phyloP scores from a whole-genome alignment of 2,329 filamentous ascomycete species.

The Pyrenochaeta sp. region DNA sequence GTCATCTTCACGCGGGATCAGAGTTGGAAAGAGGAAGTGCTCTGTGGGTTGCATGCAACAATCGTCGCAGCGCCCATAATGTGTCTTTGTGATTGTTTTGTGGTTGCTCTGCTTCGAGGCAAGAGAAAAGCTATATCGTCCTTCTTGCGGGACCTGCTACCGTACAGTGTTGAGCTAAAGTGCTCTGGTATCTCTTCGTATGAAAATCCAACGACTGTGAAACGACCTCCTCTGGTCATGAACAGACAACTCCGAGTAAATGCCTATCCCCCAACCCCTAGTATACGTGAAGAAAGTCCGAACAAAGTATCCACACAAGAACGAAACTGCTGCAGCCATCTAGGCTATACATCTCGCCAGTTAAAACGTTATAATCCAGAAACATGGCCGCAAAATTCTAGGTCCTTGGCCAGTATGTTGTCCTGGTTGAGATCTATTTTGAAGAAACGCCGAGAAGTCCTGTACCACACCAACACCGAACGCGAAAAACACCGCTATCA shows the following conservation, averaged over 20 bases:
- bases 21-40: constrained; percentile 6
- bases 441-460: constrained; percentile 35
- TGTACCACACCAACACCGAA: constrained; percentile 35
- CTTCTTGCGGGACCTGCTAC: constrained; percentile 35
- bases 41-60: constrained; percentile 21
- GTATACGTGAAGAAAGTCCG: constrained; percentile 15
- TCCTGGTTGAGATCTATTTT: constrained; percentile 40
- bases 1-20: constrained; percentile 9
- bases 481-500: constrained; percentile 38
- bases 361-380: constrained; percentile 40
- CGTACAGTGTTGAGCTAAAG: constrained; percentile 43
- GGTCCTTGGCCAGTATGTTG: constrained; percentile 16
- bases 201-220: constrained; percentile 35
- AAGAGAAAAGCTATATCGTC: constrained; percentile 20
- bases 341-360: constrained; percentile 37
- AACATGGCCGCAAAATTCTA: constrained; percentile 30
- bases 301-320: constrained; percentile 25
- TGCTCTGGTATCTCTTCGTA: constrained; percentile 49
- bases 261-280: constrained; percentile 20
- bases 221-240: constrained; percentile 18
- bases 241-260: constrained; percentile 29
- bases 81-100: constrained; percentile 24
- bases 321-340: constrained; percentile 35
- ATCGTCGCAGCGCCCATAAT: constrained; percentile 17
- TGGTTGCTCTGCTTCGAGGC: constrained; percentile 15